Base-by-base conservation (phyloP, 2,329 filamentous ascomycete genomes). In the Ambrosiella beaveri region DNA sequence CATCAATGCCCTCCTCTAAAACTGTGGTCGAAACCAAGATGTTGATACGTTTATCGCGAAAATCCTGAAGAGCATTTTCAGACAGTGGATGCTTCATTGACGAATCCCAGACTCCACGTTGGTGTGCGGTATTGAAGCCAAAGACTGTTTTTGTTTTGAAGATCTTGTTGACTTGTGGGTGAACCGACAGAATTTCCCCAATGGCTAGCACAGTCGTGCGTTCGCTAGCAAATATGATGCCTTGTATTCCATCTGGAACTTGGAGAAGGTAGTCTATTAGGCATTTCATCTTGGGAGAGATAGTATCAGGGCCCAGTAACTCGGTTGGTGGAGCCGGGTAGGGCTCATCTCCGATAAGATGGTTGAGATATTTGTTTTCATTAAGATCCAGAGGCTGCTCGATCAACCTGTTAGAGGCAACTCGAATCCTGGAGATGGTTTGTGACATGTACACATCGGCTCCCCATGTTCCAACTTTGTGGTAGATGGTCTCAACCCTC, bases 141-240 rank as follows among this genome's bases (percentile, higher is more conserved):
- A 82, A 74, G 67, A 84, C 75, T 2, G 71, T 71, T 1, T 76
- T 79, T 8, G 78, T 69, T 1, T 68, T 70, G 63, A 79, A 81
- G 27, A 68, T 73, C 4, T 66, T 61, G n/a, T 64, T 66, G 12
- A 76, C 69, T 0, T 63, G 61, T 0, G 82, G 76, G 61, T 82
- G 76, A 0, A 71, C 63, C 0, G 72, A 71, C 1, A 88, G 67
- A 1, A 88, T 65, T 4, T 81, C 73, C 1, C 74, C 68, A 37
- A 90, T 69, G 3, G 86, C 75, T 6, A 73, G 74, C 0, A 81
- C 82, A 0, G 79, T 81, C 1, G 75, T 75, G 55, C 83, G 71
- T 64, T 86, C 79, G 59, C 77, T 72, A 27, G 79, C 85, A 63
- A 90, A 90, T 0, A 89, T 69, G 13, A 90, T 81, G 0, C 82